phyloP scores from a whole-genome alignment of 75 land plant species.

The Chamaecyparis obtusa region DNA sequence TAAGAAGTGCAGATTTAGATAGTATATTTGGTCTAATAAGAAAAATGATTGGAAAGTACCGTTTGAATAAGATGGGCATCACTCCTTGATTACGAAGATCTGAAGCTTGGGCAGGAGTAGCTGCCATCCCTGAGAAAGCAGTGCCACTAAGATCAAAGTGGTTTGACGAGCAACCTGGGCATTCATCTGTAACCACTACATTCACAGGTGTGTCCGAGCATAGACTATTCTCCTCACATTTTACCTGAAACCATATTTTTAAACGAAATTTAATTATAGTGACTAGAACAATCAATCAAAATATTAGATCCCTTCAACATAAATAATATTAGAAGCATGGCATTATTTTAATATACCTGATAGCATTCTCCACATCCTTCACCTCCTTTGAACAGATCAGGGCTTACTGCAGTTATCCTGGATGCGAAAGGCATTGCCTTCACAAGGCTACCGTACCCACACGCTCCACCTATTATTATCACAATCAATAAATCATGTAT shows the following conservation, averaged over 20 bases:
- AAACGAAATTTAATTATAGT: background rate
- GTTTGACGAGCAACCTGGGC: constrained; percentile 36
- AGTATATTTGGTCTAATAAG: too few species aligned
- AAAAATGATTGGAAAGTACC: constrained; percentile 9
- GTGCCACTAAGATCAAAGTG: constrained; percentile 75
- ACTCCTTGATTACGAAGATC: constrained; percentile 44
- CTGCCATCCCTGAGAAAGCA: constrained; percentile 62
- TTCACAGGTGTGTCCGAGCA: constrained; percentile 49
- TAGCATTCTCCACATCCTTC: constrained; percentile 84
- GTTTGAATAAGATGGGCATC: constrained; percentile 26
- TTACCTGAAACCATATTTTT: constrained; percentile 22
- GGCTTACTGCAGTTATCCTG: constrained; percentile 59
- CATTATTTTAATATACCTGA: constrained; percentile 33
- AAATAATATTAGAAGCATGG: too few species aligned
- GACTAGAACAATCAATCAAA: too few species aligned
- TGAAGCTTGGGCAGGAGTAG: constrained; percentile 13
- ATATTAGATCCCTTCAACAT: too few species aligned
- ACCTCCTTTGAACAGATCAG: constrained; percentile 55
- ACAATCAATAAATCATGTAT: background rate
- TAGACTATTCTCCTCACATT: constrained; percentile 21
- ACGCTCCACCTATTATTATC: constrained; percentile 62
- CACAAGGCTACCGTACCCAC: constrained; percentile 63
- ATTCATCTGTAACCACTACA: constrained; percentile 47
- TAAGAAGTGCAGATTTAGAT: too few species aligned
- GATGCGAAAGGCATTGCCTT: constrained; percentile 42